These are phyloP conservation scores for Sporothrix sp. DNA, from an alignment of 2,329 filamentous ascomycete genomes.

Conservation along the genomic window DNA sequence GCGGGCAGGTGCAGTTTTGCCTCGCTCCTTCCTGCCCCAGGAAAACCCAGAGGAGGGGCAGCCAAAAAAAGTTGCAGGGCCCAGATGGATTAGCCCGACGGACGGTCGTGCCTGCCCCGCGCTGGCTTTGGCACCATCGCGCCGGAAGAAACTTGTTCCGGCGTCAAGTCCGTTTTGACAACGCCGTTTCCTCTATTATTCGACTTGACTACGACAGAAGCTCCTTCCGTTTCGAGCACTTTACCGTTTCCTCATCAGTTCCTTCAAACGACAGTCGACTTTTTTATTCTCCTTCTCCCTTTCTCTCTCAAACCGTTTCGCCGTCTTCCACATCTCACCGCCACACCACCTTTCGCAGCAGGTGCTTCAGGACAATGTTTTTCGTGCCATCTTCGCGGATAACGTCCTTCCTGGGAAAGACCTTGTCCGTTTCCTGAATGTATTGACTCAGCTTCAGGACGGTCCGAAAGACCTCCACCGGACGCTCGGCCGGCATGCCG, in stretches of 20 bases:
- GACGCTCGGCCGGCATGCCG: neutral
- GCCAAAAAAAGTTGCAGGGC: conserved; percentile 6
- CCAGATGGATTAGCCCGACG: neutral
- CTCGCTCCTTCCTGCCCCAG: conserved; percentile 6
- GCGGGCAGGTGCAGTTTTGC: neutral
- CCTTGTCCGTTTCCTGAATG: neutral
- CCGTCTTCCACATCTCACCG: neutral
- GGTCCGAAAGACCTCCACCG: neutral
- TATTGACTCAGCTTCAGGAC: neutral
- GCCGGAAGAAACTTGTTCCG: conserved; percentile 10
- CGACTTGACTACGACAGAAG: too few relatives aligned
- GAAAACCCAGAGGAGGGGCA: conserved; percentile 8
- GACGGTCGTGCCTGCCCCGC: conserved; percentile 3
- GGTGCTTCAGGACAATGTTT: conserved; percentile 9
- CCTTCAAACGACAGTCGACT: neutral
- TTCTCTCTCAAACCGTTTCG: too few relatives aligned
- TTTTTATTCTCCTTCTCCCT: neutral
- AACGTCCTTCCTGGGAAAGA: neutral
- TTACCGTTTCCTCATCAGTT: neutral
- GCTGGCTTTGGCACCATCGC: neutral
- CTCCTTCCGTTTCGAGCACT: neutral
- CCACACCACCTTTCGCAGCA: neutral
- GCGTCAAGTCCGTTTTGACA: neutral
- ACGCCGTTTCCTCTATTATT: conserved; percentile 1
- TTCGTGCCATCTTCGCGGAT: neutral